Evolutionary conservation across 1,139 yeast species (phyloP).

Genomic region (Pneumocystis oryctolagi): DNA sequence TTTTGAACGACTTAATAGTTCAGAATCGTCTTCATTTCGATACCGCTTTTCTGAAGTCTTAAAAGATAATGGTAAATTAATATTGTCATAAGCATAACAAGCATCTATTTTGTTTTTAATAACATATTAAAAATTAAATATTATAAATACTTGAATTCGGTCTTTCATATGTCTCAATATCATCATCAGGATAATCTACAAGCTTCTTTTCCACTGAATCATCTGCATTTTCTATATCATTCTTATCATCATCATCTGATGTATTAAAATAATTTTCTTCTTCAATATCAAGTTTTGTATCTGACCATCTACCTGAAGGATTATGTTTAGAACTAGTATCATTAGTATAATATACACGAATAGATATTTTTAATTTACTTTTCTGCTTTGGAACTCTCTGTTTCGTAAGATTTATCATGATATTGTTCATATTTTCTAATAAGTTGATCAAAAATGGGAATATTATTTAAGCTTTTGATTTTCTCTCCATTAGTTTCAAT

Average conservation of each 20-base stretch:
- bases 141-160: background rate
- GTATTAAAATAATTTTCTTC: conserved; percentile 14
- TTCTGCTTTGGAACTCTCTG: background rate
- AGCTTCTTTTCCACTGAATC: conserved; percentile 4
- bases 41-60: background rate
- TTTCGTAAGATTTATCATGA: conserved; percentile 8
- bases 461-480: conserved; percentile 27
- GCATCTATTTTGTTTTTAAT: background rate
- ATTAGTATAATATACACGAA: conserved; percentile 22
- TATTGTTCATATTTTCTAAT: conserved; percentile 10
- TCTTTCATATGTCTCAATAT: background rate
- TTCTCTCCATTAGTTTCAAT: conserved; percentile 31
- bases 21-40: background rate
- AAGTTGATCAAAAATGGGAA: conserved; percentile 9
- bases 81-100: background rate
- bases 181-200: conserved; percentile 1
- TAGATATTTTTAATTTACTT: conserved; percentile 17
- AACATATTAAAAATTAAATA: background rate
- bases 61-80: background rate
- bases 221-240: conserved; percentile 15
- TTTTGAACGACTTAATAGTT: background rate
- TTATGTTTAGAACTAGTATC: conserved; percentile 1
- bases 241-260: conserved; percentile 19
- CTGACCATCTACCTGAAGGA: conserved; percentile 12
- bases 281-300: conserved; percentile 8